Evolutionary conservation across 2,329 filamentous ascomycete genomes (phyloP).

Genomic region (Magnaporthiopsis poae): DNA sequence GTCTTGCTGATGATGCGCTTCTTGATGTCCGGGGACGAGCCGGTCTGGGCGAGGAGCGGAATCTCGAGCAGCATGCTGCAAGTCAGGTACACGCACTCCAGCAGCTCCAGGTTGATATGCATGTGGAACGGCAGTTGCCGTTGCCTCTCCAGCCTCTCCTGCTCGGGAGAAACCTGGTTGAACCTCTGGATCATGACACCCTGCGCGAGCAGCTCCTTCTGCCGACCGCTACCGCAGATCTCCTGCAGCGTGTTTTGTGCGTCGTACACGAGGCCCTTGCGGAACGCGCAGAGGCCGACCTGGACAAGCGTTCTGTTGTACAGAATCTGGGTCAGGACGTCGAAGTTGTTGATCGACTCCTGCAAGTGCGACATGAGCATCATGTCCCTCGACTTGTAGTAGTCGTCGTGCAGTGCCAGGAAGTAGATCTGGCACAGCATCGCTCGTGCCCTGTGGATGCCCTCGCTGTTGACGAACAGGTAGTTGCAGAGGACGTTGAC

Average conservation of each 20-base stretch:
- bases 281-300: slow-evolving; percentile 95
- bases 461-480: slow-evolving; percentile 86
- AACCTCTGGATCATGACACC: slow-evolving; percentile 97
- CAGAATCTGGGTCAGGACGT: slow-evolving; percentile 92
- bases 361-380: slow-evolving; percentile 99
- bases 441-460: slow-evolving; percentile 87
- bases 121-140: slow-evolving; percentile 98
- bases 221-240: slow-evolving; percentile 91
- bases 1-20: slow-evolving; percentile 99
- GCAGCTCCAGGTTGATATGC: slow-evolving; percentile 98
- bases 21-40: slow-evolving; percentile 91
- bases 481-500: slow-evolving; percentile 87
- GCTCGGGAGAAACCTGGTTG: slow-evolving; percentile 90
- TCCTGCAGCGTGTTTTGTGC: slow-evolving; percentile 96
- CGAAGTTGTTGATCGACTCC: slow-evolving; percentile 92
- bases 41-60: slow-evolving; percentile 88
- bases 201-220: slow-evolving; percentile 95
- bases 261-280: slow-evolving; percentile 91
- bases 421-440: slow-evolving; percentile 99
- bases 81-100: slow-evolving; percentile 96
- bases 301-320: slow-evolving; percentile 98
- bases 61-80: slow-evolving; percentile 99
- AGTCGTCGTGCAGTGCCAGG: slow-evolving; percentile 91
- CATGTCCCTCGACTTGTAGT: slow-evolving; percentile 96
- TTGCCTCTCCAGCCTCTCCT: slow-evolving; percentile 93